A percentile compares a stretch with the other conserved stretches of the same genome.
Conservation (phyloP, 176 grass and related monocot species). For the Juncus inflexus region DNA sequence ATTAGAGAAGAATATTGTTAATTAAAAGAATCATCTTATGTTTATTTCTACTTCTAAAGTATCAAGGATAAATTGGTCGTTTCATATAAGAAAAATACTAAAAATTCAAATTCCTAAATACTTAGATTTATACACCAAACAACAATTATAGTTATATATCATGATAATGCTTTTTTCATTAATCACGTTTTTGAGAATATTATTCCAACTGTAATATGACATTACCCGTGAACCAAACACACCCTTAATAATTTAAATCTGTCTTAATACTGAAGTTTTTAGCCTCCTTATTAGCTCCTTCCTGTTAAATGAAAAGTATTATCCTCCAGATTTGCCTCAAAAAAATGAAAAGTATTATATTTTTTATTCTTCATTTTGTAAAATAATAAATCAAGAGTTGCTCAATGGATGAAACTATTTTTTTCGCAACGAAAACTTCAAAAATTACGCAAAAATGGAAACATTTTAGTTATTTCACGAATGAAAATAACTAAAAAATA, state of each 20-base stretch:
- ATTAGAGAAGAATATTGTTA: no score
- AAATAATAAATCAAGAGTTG: background rate
- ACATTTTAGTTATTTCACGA: background rate
- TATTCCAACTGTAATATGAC: no score
- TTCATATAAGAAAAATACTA: no score
- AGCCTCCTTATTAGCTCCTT: conserved; percentile 74
- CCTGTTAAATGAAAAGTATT: conserved; percentile 28
- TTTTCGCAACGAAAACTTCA: background rate
- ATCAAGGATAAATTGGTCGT: no score
- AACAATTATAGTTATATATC: no score
- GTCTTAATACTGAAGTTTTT: conserved; percentile 35
- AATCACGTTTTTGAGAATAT: no score
- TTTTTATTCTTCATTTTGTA: background rate
- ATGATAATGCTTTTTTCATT: no score
- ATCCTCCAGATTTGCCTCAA: no score
- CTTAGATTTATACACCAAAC: no score
- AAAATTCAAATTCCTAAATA: no score
- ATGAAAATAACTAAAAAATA: background rate
- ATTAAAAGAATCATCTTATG: no score
- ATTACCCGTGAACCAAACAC: conserved; percentile 7
- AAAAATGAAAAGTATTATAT: background rate
- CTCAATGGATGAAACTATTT: background rate
- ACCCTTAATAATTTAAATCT: conserved; percentile 17
- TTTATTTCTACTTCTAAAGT: no score
- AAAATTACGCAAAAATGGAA: background rate